Conservation (phyloP, 192 early-diverging fungal genomes). For the Paraglomus brasilianum region DNA sequence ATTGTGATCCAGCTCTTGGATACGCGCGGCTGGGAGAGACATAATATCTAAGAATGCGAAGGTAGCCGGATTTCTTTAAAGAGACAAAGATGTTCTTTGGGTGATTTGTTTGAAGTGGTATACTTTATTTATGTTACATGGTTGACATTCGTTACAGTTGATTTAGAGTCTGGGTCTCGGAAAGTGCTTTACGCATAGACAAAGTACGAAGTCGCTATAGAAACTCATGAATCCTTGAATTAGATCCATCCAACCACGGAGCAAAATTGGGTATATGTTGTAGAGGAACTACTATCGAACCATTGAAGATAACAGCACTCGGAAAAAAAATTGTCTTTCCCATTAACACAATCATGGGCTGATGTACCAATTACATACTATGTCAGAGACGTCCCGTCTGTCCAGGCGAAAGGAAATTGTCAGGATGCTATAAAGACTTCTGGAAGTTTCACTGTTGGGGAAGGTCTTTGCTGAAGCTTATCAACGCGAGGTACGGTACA, state of each 20-base stretch:
- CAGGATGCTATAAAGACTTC: slow-evolving; percentile 60
- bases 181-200: slow-evolving; percentile 51
- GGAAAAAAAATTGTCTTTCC: slow-evolving; percentile 76
- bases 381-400: slow-evolving; percentile 39
- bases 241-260: slow-evolving; percentile 45
- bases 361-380: slow-evolving; percentile 65
- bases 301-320: slow-evolving; percentile 59
- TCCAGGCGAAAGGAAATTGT: slow-evolving; percentile 39
- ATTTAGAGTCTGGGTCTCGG: slow-evolving; percentile 56
- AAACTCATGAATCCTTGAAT: slow-evolving; percentile 47
- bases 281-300: slow-evolving; percentile 75
- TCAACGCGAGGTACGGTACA: slow-evolving; percentile 64
- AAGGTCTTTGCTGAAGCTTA: slow-evolving; percentile 79
- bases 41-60: slow-evolving; percentile 32
- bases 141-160: neutral
- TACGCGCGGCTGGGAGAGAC: slow-evolving; percentile 46
- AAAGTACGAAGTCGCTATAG: slow-evolving; percentile 55
- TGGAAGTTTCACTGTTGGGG: slow-evolving; percentile 65
- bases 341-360: slow-evolving; percentile 65
- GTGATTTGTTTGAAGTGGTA: neutral
- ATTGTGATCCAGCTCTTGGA: slow-evolving; percentile 53
- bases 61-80: slow-evolving; percentile 36
- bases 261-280: slow-evolving; percentile 69
- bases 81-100: slow-evolving; percentile 32
- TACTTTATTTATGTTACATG: neutral